Evolutionary conservation across 352 stramenopile genomes (phyloP), one percentile per base, ranked within the genome.

Genomic region (Pythium monospermum): DNA sequence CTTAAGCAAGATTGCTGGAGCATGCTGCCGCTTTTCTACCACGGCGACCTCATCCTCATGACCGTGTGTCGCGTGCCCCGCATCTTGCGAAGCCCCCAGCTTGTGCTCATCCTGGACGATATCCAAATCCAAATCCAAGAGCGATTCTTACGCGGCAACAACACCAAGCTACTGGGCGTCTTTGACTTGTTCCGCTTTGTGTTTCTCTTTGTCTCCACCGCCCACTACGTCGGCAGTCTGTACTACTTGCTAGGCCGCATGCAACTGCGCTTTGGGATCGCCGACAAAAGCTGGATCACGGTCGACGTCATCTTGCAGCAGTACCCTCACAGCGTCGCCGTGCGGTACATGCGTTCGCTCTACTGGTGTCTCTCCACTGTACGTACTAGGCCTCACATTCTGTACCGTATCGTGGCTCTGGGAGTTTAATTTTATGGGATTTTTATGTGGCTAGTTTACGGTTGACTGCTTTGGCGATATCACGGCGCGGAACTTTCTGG

Each of bases 381-480:
- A 68, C 35, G 70, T 71, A n/a, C n/a, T n/a, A n/a, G n/a, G n/a
- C n/a, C n/a, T n/a, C n/a, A n/a, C n/a, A n/a, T n/a, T n/a, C n/a
- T n/a, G n/a, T n/a, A n/a, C n/a, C n/a, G n/a, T n/a, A n/a, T n/a
- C n/a, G n/a, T n/a, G n/a, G n/a, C n/a, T n/a, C n/a, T n/a, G n/a
- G n/a, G n/a, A n/a, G n/a, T n/a, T n/a, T n/a, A n/a, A n/a, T n/a
- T n/a, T n/a, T n/a, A n/a, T n/a, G n/a, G n/a, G n/a, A n/a, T n/a
- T n/a, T n/a, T 6, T 37, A 51, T 18, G 21, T 31, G 6, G 5
- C 13, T n/a, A 86, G 78, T 90, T 90, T 39, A 90, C 78, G 5
- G 78, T 87, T 6, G 78, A 81, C 31, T 90, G 78, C 49, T 90
- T 90, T 32, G 78, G 78, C 2, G 78, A 90, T 26, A 73, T 90